Evolutionary conservation across 2,329 filamentous ascomycete species (phyloP), one percentile per base, ranked within the genome.

Genomic region (Calonectria leucothoes): DNA sequence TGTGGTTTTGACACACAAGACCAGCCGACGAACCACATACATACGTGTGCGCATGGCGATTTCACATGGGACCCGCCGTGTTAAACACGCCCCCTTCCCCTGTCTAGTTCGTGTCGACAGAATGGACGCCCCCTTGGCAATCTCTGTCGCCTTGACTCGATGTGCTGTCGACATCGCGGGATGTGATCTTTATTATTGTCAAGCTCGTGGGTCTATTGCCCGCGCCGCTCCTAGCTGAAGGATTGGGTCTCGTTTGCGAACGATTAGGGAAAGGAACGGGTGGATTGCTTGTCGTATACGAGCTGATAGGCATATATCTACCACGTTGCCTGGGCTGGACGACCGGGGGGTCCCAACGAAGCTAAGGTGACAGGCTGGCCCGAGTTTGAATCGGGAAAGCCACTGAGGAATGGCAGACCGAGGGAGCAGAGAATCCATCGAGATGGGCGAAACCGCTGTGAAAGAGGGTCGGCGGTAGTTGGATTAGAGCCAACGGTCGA

Each of bases 121-220:
- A 73, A 61, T 64, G 66, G 73, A 69, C 65, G 45, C 64, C 66
- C 66, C 70, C 76, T 76, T 78, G 75, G 61, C 71, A 79, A 75
- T 76, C 69, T 76, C 73, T 67, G 69, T 66, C 66, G 66, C 63
- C 72, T 57, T 49, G 71, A 69, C 68, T 35, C 66, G 68, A 66
- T 69, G 48, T 45, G 63, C 29, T 70, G 66, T 71, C 59, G 59
- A 55, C 48, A 25, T 64, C 42, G 69, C 67, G 61, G 52, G 66
- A 69, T 49, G 45, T 71, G 39, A 48, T 67, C 71, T 70, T 74
- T 77, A 71, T 79, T 73, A 75, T 74, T 79, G 77, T 75, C 74
- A 72, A 74, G 66, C 70, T 75, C 69, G 31, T 71, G 74, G 73
- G 75, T 57, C 74, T 64, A 69, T 68, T 61, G 49, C n/a, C 64